phyloP scores from a whole-genome alignment of 75 land plant species.

The Cryptomeria japonica region DNA sequence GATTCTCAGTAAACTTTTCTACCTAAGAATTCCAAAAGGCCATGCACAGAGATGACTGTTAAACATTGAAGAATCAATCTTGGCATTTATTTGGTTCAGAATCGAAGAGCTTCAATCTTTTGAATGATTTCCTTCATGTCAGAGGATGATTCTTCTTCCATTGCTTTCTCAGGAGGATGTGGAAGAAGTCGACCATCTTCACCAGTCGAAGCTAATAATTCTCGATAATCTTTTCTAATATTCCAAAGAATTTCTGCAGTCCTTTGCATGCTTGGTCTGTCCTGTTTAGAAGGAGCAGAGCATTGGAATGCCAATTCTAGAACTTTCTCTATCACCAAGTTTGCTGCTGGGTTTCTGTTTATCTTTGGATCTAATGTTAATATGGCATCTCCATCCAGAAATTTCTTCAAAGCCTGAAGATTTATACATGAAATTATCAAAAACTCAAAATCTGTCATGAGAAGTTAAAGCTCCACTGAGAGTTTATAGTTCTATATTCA shows the following conservation, averaged over 20 bases:
- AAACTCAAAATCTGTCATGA: neutral
- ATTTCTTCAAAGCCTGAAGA: constrained; percentile 62
- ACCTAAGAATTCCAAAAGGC: neutral
- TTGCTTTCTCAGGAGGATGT: constrained; percentile 4
- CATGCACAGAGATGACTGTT: neutral
- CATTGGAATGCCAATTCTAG: constrained; percentile 72
- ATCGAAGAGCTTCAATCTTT: constrained; percentile 12
- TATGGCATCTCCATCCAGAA: constrained; percentile 44
- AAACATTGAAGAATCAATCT: neutral
- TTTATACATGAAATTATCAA: neutral
- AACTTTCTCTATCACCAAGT: constrained; percentile 56
- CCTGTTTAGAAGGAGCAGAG: constrained; percentile 53
- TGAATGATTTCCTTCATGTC: constrained; percentile 3
- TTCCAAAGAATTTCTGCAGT: constrained; percentile 81
- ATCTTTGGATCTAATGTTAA: constrained; percentile 53
- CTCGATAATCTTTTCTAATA: constrained; percentile 75
- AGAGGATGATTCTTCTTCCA: constrained; percentile 3
- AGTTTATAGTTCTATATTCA: neutral
- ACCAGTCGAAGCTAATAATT: constrained; percentile 12
- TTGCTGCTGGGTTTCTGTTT: constrained; percentile 31
- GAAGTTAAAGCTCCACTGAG: neutral
- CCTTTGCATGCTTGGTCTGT: constrained; percentile 72
- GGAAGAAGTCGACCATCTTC: neutral
- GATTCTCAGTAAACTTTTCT: neutral
- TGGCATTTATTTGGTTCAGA: neutral